phyloP scores from a whole-genome alignment of 345 rosid genomes.

The Rhizophora mangle region DNA sequence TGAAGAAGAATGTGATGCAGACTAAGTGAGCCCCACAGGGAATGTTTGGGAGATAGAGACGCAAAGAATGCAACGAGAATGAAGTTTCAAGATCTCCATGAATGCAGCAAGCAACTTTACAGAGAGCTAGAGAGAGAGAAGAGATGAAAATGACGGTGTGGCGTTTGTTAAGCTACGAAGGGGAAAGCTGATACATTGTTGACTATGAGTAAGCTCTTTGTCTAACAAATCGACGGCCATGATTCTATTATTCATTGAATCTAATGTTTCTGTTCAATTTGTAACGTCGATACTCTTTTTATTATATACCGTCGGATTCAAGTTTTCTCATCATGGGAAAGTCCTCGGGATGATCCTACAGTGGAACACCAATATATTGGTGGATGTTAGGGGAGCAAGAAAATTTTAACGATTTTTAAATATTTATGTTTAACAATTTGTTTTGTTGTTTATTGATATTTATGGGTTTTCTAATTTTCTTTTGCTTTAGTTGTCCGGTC shows the following conservation, averaged over 20 bases:
- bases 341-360: not conserved
- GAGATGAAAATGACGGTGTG: not conserved
- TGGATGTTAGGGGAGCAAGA: not conserved
- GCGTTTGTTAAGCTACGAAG: slow-evolving; percentile 30
- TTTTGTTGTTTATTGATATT: slow-evolving; percentile 5
- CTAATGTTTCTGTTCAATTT: no score
- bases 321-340: not conserved
- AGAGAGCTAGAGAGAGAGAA: slow-evolving; percentile 17
- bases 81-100: slow-evolving; percentile 44
- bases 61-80: not conserved
- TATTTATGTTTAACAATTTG: not conserved
- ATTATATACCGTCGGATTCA: not conserved
- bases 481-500: not conserved
- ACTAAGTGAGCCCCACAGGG: slow-evolving; percentile 2
- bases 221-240: slow-evolving; percentile 40
- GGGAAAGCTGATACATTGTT: slow-evolving; percentile 44
- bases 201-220: slow-evolving; percentile 37
- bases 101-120: slow-evolving; percentile 1
- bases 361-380: not conserved
- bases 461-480: slow-evolving; percentile 2
- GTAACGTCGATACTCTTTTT: not conserved
- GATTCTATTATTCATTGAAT: slow-evolving; percentile 21
- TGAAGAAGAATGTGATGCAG: slow-evolving; percentile 28
- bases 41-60: slow-evolving; percentile 21
- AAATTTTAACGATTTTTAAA: not conserved